These are phyloP conservation scores for Kwoniella newhampshirensis DNA, from an alignment of 768 basidiomycete genomes.

Conservation along the genomic window DNA sequence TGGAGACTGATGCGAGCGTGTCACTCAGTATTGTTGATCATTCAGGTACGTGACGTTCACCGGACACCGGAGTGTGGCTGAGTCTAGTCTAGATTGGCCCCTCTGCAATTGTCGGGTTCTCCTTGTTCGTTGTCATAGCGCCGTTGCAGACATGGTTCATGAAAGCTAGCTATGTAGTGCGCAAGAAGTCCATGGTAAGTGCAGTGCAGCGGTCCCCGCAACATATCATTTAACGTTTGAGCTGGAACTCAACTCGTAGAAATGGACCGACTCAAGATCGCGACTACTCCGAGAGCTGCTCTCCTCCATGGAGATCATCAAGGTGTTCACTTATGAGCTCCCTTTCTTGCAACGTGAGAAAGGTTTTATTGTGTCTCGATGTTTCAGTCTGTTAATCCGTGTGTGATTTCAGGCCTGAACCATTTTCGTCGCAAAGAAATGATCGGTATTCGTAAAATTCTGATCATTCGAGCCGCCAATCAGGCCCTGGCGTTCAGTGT, in stretches of 20 bases:
- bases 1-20: neutral
- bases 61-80: conserved; percentile 4
- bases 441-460: conserved; percentile 61
- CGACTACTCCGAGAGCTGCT: conserved; percentile 68
- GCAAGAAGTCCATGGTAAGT: conserved; percentile 59
- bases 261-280: conserved; percentile 65
- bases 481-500: conserved; percentile 52
- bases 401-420: conserved; percentile 64
- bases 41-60: conserved; percentile 11
- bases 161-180: conserved; percentile 61
- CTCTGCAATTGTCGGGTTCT: conserved; percentile 69
- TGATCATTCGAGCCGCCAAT: conserved; percentile 66
- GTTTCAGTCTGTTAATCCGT: conserved; percentile 2
- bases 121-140: conserved; percentile 64
- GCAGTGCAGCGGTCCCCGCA: neutral
- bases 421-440: conserved; percentile 62
- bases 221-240: neutral
- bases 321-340: conserved; percentile 71
- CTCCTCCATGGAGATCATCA: conserved; percentile 69
- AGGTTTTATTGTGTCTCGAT: too few relatives aligned
- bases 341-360: conserved; percentile 65
- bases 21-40: conserved; percentile 14
- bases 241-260: conserved; percentile 34
- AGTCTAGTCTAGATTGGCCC: conserved; percentile 61
- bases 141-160: conserved; percentile 68